Evolutionary conservation across 1,139 yeast genomes (phyloP), one percentile per base, ranked within the genome.

Genomic region (Blastobotrys apis): DNA sequence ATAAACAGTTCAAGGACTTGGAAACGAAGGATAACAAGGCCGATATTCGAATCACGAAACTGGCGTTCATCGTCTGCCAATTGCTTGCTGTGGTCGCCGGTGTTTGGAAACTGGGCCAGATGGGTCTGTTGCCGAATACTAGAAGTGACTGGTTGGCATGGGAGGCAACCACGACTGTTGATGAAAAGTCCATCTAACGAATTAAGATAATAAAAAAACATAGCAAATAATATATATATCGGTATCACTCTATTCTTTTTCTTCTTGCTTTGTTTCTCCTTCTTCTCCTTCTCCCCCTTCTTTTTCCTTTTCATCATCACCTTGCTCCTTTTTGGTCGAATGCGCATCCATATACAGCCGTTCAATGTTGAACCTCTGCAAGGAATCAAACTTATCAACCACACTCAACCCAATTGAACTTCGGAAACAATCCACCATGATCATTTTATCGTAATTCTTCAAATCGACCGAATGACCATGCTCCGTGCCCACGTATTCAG

Each of bases 141-240:
- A 75, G 75, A 41, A 83, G 95, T 50, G 98, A 92, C 59, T 92
- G 97, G 97, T 68, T 92, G 26, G 81, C 90, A 2, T 90, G 95
- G 88, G 94, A 86, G 59, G 57, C 60, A 2, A 67, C 69, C n/a
- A 62, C 74, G n/a, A 47, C 45, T 8, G 73, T 72, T 30, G 20
- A 48, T 27, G 53, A 51, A 33, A 26, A 16, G 13, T 17, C 45
- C 5, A 21, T 45, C 8, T 44, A 41, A 35, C n/a, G n/a, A n/a
- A n/a, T n/a, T n/a, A n/a, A n/a, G n/a, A n/a, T n/a, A n/a, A n/a
- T n/a, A n/a, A 13, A 4, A n/a, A n/a, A n/a, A n/a, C n/a, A n/a
- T n/a, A n/a, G n/a, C n/a, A n/a, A n/a, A n/a, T n/a, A 17, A n/a
- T 4, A 13, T 20, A 33, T 33, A 16, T 10, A 33, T 33, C 15